These are phyloP conservation scores for Skeletonema costatum DNA, from an alignment of 108 stramenopile species.

Conservation along the genomic window DNA sequence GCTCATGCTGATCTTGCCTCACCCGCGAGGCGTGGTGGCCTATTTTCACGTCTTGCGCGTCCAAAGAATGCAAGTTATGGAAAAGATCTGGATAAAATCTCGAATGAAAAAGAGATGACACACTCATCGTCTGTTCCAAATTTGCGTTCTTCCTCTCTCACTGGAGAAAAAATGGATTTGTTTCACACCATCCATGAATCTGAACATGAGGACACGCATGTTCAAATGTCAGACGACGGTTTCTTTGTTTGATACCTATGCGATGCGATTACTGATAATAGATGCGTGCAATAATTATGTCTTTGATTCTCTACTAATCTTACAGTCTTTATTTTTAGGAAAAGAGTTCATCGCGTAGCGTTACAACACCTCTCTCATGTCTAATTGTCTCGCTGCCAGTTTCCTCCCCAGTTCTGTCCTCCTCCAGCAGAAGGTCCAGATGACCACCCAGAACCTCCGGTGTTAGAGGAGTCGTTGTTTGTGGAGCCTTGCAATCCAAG, in stretches of 20 bases:
- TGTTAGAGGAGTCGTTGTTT: conserved; percentile 32
- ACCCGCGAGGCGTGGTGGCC: conserved; percentile 12
- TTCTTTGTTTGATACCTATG: not conserved
- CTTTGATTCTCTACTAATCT: conserved; percentile 6
- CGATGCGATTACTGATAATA: not conserved
- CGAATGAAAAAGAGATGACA: conserved; percentile 3
- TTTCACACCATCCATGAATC: not conserved
- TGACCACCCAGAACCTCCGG: conserved; percentile 50
- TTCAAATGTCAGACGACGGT: not conserved
- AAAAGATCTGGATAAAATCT: conserved; percentile 27
- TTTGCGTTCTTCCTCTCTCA: conserved; percentile 1
- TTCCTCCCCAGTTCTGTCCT: conserved; percentile 51
- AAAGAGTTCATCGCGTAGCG: not conserved
- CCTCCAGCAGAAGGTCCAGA: conserved; percentile 38
- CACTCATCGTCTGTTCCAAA: conserved; percentile 30
- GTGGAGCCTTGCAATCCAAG: conserved; percentile 64
- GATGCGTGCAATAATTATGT: not conserved
- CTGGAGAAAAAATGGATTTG: not conserved
- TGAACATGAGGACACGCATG: not conserved
- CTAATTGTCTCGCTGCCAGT: conserved; percentile 51
- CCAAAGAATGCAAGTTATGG: conserved; percentile 22
- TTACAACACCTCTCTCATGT: not conserved
- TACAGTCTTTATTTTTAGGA: not conserved
- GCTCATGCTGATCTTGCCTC: conserved; percentile 7
- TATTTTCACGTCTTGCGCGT: conserved; percentile 39